Conservation (phyloP, 495 filamentous ascomycete genomes). For the Oleoguttula mirabilis region DNA sequence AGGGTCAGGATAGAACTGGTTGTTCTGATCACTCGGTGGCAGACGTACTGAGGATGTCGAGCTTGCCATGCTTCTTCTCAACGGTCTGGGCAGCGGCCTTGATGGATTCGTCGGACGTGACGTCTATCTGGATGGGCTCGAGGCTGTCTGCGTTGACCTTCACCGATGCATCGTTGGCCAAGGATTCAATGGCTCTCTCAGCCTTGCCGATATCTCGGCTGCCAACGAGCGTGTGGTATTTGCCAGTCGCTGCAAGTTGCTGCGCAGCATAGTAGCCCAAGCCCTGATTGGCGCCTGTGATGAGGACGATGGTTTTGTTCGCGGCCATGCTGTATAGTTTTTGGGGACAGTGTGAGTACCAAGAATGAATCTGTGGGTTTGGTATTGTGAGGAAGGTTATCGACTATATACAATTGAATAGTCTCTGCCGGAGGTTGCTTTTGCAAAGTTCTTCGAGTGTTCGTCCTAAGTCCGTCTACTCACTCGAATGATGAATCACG, state of each 20-base stretch:
- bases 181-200: slow-evolving; percentile 10
- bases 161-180: slow-evolving; percentile 1
- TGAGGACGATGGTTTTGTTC: no score
- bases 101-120: slow-evolving; percentile 11
- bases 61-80: slow-evolving; percentile 12
- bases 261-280: slow-evolving; percentile 19
- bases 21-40: neutral
- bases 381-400: no score
- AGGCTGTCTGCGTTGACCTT: slow-evolving; percentile 9
- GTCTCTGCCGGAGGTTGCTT: no score
- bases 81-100: slow-evolving; percentile 8
- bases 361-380: no score
- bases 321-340: no score
- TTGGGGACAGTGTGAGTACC: no score
- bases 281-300: slow-evolving; percentile 24
- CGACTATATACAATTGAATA: no score
- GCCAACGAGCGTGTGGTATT: slow-evolving; percentile 16
- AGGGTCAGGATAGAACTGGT: neutral
- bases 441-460: no score
- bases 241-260: slow-evolving; percentile 9
- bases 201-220: slow-evolving; percentile 12
- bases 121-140: slow-evolving; percentile 15
- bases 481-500: no score
- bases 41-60: slow-evolving; percentile 31
- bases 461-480: no score